Evolutionary conservation across 1,139 yeast species (phyloP).

Genomic region (Candida sp.): DNA sequence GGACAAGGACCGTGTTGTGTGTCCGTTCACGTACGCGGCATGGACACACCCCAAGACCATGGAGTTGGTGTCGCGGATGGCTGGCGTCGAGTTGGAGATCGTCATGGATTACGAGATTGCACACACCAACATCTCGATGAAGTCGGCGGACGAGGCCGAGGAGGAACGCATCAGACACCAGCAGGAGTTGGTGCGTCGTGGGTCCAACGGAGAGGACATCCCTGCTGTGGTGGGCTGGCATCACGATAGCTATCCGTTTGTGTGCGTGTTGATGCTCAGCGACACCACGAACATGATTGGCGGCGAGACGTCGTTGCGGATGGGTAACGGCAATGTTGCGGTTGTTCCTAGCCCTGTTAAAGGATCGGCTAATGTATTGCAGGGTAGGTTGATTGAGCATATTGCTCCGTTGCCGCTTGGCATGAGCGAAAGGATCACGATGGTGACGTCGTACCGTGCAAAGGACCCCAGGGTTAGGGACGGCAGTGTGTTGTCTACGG

Average conservation of each 20-base stretch:
- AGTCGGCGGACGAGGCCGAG: slow-evolving; percentile 24
- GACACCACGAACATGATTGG: slow-evolving; percentile 62
- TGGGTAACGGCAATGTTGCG: slow-evolving; percentile 44
- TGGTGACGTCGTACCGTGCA: slow-evolving; percentile 46
- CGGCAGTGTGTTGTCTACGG: slow-evolving; percentile 35
- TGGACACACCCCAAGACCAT: slow-evolving; percentile 61
- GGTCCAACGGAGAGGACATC: slow-evolving; percentile 29
- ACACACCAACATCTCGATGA: slow-evolving; percentile 51
- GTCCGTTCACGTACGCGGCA: slow-evolving; percentile 54
- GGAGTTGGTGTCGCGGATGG: slow-evolving; percentile 53
- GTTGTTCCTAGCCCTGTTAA: slow-evolving; percentile 55
- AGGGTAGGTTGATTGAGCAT: slow-evolving; percentile 58
- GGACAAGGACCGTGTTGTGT: slow-evolving; percentile 23
- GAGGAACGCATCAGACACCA: slow-evolving; percentile 17
- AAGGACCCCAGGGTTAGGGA: slow-evolving; percentile 30
- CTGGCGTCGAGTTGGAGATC: slow-evolving; percentile 57
- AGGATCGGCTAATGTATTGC: slow-evolving; percentile 60
- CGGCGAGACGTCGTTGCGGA: slow-evolving; percentile 59
- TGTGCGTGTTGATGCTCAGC: slow-evolving; percentile 65
- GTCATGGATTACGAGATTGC: slow-evolving; percentile 60
- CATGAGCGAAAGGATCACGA: slow-evolving; percentile 56
- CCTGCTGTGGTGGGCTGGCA: slow-evolving; percentile 66
- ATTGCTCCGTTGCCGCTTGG: slow-evolving; percentile 62
- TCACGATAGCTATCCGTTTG: slow-evolving; percentile 61
- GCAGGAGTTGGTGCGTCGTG: slow-evolving; percentile 16